Conservation (phyloP, 257 asterid species). For the Cruciata laevipes region DNA sequence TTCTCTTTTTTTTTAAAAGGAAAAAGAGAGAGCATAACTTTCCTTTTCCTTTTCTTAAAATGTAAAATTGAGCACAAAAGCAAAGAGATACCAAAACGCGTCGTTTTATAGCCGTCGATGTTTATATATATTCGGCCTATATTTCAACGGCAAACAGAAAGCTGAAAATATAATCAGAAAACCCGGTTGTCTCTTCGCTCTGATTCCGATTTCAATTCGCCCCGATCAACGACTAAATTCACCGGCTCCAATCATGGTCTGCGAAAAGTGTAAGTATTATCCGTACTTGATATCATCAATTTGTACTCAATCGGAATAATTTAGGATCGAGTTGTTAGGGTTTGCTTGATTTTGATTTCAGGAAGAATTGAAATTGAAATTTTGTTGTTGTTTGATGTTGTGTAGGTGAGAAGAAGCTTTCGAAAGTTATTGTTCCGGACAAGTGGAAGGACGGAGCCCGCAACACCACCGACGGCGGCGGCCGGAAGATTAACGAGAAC, state of each 20-base stretch:
- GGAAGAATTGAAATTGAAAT: neutral
- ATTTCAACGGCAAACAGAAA: neutral
- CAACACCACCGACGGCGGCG: conserved; percentile 88
- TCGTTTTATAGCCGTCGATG: neutral
- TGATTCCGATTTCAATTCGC: neutral
- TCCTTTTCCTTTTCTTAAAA: neutral
- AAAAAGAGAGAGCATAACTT: neutral
- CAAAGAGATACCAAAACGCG: neutral
- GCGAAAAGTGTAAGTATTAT: conserved; percentile 58
- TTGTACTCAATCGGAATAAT: neutral
- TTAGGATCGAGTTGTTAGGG: neutral
- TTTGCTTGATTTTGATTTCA: conserved; percentile 1
- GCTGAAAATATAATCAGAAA: neutral
- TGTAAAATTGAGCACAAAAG: neutral
- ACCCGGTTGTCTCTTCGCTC: neutral
- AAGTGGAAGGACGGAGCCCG: conserved; percentile 96
- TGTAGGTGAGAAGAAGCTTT: conserved; percentile 89
- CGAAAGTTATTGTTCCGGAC: conserved; percentile 94
- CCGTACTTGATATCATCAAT: neutral
- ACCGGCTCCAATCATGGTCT: conserved; percentile 43
- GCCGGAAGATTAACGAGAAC: conserved; percentile 98
- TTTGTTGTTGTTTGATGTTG: neutral
- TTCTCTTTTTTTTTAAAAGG: too few species aligned
- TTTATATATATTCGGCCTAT: neutral
- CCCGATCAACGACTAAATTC: neutral